Percentiles rank a stretch among this genome's conserved stretches.
These are phyloP conservation scores for Striga hermonthica DNA, from an alignment of 305 asterid species.

Conservation along the genomic window DNA sequence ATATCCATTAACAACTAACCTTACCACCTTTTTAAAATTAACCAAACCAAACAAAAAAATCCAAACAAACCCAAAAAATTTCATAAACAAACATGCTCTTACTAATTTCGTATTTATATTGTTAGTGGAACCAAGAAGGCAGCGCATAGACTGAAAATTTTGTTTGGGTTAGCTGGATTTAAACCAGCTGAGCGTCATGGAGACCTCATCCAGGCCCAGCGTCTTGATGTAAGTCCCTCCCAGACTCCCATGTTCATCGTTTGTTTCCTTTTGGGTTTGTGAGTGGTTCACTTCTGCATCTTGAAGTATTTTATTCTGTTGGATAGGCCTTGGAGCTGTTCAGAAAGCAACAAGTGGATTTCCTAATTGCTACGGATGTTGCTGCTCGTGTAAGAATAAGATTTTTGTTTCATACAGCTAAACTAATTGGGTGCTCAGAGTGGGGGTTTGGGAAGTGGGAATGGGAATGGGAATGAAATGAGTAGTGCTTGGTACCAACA, in stretches of 20 bases:
- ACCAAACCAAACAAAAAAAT: no score
- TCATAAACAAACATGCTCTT: no score
- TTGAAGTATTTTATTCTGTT: slow-evolving; percentile 26
- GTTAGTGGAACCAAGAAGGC: slow-evolving; percentile 86
- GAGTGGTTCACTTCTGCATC: slow-evolving; percentile 17
- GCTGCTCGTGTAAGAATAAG: slow-evolving; percentile 83
- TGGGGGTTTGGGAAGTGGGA: background rate
- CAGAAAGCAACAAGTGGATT: slow-evolving; percentile 85
- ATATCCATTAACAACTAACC: no score
- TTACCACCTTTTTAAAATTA: no score
- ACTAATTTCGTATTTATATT: slow-evolving; percentile 30
- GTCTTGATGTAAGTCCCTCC: slow-evolving; percentile 59
- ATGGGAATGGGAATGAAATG: no score
- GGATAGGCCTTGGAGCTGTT: slow-evolving; percentile 79
- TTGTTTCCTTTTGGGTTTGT: slow-evolving; percentile 5
- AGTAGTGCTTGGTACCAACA: no score
- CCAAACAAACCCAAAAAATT: no score
- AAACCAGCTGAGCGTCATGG: slow-evolving; percentile 96
- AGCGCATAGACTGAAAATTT: slow-evolving; percentile 84
- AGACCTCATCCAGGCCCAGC: slow-evolving; percentile 89
- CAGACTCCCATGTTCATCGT: background rate
- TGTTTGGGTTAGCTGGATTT: slow-evolving; percentile 85
- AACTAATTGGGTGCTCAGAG: background rate
- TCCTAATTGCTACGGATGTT: slow-evolving; percentile 85
- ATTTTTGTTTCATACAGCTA: slow-evolving; percentile 17